Evolutionary conservation across 352 stramenopile genomes (phyloP), one percentile per base, ranked within the genome.

Genomic region (Phytophthora hybrid): DNA sequence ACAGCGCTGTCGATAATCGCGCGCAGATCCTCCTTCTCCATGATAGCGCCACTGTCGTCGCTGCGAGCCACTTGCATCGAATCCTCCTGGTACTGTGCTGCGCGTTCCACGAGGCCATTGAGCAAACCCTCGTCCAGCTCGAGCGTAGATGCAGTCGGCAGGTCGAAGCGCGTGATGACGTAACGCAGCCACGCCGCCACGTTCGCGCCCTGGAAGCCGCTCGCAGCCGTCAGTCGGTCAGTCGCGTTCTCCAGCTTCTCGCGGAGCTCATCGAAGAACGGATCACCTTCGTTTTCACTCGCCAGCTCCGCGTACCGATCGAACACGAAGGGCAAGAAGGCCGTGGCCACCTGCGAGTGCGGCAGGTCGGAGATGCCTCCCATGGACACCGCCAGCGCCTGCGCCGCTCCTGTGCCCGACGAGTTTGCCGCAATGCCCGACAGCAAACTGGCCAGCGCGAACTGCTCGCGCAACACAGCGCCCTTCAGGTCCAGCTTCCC

Each of bases 291-390:
- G 57, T 94, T 94, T 44, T 94, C 87, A 7, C 64, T 69, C 5
- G 77, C 72, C 29, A 94, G 63, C 31, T 80, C 63, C 1, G 72
- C 59, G 66, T 93, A 94, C 16, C 74, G 73, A 41, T 91, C 80
- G 31, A 94, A 83, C n/a, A 94, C 85, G 53, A 91, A 88, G 3
- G 87, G 87, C 21, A 93, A 53, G 59, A 94, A 91, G 10, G 79
- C 79, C 5, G 87, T 79, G 3, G 79, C 77, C 1, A 93, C 75
- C 21, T 94, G 87, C 10, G 76, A 58, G 66, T 94, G 83, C 11
- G 87, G 87, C 4, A 92, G 65, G 59, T 92, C 87, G 21, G 85
- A 93, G 54, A 94, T 81, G 46, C 87, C 85, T 23, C 87, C 85
- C 72, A 92, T 88, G 2, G 82, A 80, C 21, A 94, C 79, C 2